Evolutionary conservation across 2,329 filamentous ascomycete species (phyloP).

Genomic region (Metarhizium guizhouense): DNA sequence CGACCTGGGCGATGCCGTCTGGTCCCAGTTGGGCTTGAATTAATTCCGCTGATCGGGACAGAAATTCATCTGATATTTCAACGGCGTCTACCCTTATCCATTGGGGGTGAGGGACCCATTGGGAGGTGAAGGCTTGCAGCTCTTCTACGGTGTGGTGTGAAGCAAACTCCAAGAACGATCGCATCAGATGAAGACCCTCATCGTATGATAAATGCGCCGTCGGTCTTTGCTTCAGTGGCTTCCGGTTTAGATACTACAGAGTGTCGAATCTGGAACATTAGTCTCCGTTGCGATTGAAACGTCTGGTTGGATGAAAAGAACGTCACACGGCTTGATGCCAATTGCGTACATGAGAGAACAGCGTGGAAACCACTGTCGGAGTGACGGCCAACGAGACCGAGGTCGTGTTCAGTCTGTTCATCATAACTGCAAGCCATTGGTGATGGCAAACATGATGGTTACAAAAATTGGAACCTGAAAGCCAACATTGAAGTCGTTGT

Average conservation of each 20-base stretch:
- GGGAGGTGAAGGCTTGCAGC: slow-evolving; percentile 79
- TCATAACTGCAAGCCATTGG: slow-evolving; percentile 13
- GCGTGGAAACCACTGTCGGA: slow-evolving; percentile 78
- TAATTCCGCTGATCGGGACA: slow-evolving; percentile 56
- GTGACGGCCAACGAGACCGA: slow-evolving; percentile 77
- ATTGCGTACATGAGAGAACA: slow-evolving; percentile 68
- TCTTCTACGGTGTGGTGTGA: slow-evolving; percentile 90
- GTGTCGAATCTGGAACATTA: background rate
- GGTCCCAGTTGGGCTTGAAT: slow-evolving; percentile 68
- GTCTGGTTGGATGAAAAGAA: background rate
- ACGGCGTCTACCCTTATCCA: slow-evolving; percentile 77
- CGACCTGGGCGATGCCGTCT: slow-evolving; percentile 64
- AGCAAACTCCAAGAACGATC: slow-evolving; percentile 75
- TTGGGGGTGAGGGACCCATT: slow-evolving; percentile 82
- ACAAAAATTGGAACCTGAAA: background rate
- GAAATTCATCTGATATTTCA: slow-evolving; percentile 52
- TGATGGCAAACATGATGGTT: background rate
- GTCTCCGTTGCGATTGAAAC: background rate
- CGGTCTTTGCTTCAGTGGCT: slow-evolving; percentile 65
- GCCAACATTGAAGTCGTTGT: background rate
- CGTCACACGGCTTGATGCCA: background rate
- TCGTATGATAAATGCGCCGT: slow-evolving; percentile 91
- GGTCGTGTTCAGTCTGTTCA: slow-evolving; percentile 62
- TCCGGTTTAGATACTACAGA: slow-evolving; percentile 69
- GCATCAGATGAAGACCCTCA: slow-evolving; percentile 80